A percentile compares a stretch with the other conserved stretches of the same genome.
Evolutionary conservation across 768 basidiomycete genomes (phyloP).

Genomic region (Suillus placidus): DNA sequence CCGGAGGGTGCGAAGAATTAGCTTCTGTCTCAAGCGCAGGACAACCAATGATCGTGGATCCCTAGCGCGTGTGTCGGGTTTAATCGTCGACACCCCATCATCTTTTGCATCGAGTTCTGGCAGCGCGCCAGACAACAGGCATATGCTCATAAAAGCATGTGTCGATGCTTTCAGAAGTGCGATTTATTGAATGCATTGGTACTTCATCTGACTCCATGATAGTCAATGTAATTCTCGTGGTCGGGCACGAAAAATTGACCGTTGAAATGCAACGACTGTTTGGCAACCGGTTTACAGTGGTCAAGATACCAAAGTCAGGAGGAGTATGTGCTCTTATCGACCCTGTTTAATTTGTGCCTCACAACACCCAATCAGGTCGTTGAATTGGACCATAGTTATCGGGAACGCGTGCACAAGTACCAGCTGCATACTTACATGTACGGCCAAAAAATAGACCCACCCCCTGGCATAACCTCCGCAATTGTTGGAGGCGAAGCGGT

Average conservation of each 20-base stretch:
- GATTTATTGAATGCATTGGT: slow-evolving; percentile 22
- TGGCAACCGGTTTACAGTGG: slow-evolving; percentile 67
- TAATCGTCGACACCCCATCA: slow-evolving; percentile 86
- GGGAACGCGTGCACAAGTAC: slow-evolving; percentile 74
- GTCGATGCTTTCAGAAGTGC: slow-evolving; percentile 87
- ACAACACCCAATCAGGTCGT: slow-evolving; percentile 62
- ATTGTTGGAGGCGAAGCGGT: slow-evolving; percentile 72
- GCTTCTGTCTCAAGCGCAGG: slow-evolving; percentile 2
- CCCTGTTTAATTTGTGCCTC: slow-evolving; percentile 5
- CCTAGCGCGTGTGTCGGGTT: slow-evolving; percentile 70
- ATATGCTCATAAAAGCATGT: slow-evolving; percentile 79
- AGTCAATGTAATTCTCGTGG: slow-evolving; percentile 95
- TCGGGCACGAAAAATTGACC: slow-evolving; percentile 95
- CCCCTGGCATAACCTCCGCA: slow-evolving; percentile 59
- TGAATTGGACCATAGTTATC: slow-evolving; percentile 80
- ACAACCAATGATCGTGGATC: slow-evolving; percentile 5
- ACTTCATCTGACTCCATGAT: slow-evolving; percentile 18
- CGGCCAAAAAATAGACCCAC: slow-evolving; percentile 69
- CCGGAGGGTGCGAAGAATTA: slow-evolving; percentile 53
- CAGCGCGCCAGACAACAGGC: slow-evolving; percentile 65
- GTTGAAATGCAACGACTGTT: slow-evolving; percentile 93
- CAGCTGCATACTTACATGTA: slow-evolving; percentile 95
- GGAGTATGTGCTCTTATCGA: slow-evolving; percentile 59
- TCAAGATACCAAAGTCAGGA: slow-evolving; percentile 95
- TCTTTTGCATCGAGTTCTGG: slow-evolving; percentile 64